A percentile compares a stretch with the other conserved stretches of the same genome.
These are phyloP conservation scores for Vitis hybrid DNA, from an alignment of 177 flowering plant species.

Conservation along the genomic window DNA sequence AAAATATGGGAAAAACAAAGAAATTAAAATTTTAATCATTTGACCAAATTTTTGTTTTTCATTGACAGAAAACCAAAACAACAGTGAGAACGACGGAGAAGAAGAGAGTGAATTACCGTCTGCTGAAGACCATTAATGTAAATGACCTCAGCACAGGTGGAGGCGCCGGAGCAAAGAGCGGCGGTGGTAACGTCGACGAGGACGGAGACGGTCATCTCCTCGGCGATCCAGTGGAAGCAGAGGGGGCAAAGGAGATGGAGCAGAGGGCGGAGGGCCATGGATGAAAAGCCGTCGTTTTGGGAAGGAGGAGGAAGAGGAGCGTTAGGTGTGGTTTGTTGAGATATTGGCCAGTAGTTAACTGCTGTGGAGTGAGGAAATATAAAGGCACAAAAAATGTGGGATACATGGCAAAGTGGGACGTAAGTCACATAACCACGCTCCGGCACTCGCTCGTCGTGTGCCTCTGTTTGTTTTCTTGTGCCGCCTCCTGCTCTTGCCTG, in stretches of 20 bases:
- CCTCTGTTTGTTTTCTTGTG: too few relatives aligned
- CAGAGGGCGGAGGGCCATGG: conserved; percentile 24
- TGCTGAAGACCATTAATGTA: conserved; percentile 78
- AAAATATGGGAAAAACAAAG: neutral
- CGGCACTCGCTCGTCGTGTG: too few relatives aligned
- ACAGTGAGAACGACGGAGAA: neutral
- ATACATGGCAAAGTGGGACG: too few relatives aligned
- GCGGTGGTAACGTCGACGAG: conserved; percentile 73
- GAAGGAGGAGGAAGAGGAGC: too few relatives aligned
- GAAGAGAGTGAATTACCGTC: conserved; percentile 38
- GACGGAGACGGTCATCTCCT: conserved; percentile 84
- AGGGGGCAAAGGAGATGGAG: conserved; percentile 70
- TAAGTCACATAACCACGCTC: too few relatives aligned
- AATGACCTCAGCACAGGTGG: conserved; percentile 71
- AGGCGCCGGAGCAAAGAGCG: conserved; percentile 64
- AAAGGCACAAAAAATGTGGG: too few relatives aligned
- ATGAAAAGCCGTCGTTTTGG: too few relatives aligned
- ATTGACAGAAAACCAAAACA: neutral
- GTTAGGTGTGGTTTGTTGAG: too few relatives aligned
- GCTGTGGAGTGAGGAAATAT: too few relatives aligned
- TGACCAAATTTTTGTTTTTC: neutral
- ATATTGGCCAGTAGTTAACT: too few relatives aligned
- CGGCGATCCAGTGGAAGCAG: conserved; percentile 75
- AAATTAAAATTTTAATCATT: neutral
- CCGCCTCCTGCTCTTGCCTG: too few relatives aligned